Base-by-base conservation (phyloP, 495 filamentous ascomycete species). In the Aspergillus wentii region DNA sequence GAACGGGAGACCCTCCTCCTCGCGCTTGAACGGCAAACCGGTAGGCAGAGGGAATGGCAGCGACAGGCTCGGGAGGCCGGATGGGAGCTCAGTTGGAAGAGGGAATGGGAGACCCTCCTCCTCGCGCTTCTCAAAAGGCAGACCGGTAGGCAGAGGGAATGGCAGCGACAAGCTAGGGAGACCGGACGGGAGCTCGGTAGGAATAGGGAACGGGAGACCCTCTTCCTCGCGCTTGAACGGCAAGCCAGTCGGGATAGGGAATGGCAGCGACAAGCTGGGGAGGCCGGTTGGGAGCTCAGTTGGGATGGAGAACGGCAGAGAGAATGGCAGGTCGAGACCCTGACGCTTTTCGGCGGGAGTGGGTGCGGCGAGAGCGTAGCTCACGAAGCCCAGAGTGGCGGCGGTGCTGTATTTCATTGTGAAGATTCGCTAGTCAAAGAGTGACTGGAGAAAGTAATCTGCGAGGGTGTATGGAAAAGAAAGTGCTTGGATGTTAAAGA, bases 291-390 rank as follows among this genome's bases (percentile, higher is more conserved):
- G n/a, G n/a, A n/a, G n/a, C n/a, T n/a, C n/a, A n/a, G n/a, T 22
- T 8, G 20, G 33, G 20, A 23, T 4, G 4, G 17, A 26, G 3
- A 36, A 19, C 19, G 6, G 20, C 15, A 21, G 18, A 36, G 34
- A 36, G 21, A 36, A 36, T 19, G 34, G 18, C 33, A 41, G 38
- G 18, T 7, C 32, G 15, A 38, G 25, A n/a, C 23, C 23, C n/a
- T n/a, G n/a, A 16, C 17, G 17, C 3, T 18, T 25, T 16, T 29
- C 35, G 16, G 4, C 1, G 35, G 19, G 21, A 22, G 37, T 30
- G 18, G 37, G 37, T n/a, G 23, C 7, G 11, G 37, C 37, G 26
- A 39, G 37, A 29, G 37, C 37, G 17, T 28, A 39, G 37, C 37
- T 19, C 37, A 29, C 37, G 21, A 39, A 29, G 18, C 37, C 19